Evolutionary conservation across 352 stramenopile species (phyloP), one percentile per base, ranked within the genome.

Genomic region (Pseudoperonospora humuli): DNA sequence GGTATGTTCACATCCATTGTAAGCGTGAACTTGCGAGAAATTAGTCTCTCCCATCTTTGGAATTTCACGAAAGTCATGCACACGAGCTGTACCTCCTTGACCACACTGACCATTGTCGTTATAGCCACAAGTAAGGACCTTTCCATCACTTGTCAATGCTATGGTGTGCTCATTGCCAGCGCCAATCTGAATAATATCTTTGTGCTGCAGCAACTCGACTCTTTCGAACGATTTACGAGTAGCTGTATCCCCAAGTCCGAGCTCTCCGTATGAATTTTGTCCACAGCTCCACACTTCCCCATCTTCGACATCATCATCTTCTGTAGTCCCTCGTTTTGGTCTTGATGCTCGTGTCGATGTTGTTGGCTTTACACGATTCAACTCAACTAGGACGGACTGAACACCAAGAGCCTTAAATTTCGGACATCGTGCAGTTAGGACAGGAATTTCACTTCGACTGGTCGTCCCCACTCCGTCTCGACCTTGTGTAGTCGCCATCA

Each of bases 91-190:
- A 8, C 71, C 75, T 5, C 86, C 87, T 24, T 90, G 82, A 7
- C 88, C 90, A 47, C 90, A 97, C 49, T 97, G 90, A 0, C 90
- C 90, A 43, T 97, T 97, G 51, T 97, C 90, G 42, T 97, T 97
- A 67, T 97, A 96, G 2, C 90, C 90, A 20, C 83, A 93, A 3
- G 81, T 94, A 14, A 86, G 85, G 3, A 96, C 76, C 20, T 62
- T 69, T 7, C 88, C 86, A 42, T 89, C 71, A 0, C 40, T 37
- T 20, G 75, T 81, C 10, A 97, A 51, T 1, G 81, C 77, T 10
- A 96, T 69, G 2, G 73, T 96, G 50, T 97, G 90, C 39, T 97
- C 90, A 56, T 97, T 97, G n/a, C 84, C 84, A n/a, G 84, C 84
- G 7, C 79, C 75, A 27, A 96, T 54, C 45, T 93, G 68, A 5